Evolutionary conservation across 345 rosid genomes (phyloP).

Genomic region (Sonneratia alba): DNA sequence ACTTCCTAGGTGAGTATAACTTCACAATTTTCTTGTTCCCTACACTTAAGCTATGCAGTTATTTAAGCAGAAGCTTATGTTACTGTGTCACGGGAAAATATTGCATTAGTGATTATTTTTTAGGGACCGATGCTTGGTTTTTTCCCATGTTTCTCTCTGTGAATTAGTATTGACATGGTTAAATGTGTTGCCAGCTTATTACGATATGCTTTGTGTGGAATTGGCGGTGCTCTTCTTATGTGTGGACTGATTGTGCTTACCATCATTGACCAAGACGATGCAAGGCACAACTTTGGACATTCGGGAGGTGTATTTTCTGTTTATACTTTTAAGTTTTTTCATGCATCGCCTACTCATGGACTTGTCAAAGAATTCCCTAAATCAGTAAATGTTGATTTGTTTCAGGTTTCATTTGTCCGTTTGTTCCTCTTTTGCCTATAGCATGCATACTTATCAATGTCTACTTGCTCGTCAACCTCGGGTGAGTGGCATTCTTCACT

Average conservation of each 20-base stretch:
- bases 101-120: background rate
- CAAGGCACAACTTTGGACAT: conserved; percentile 83
- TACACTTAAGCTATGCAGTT: background rate
- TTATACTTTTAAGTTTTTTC: background rate
- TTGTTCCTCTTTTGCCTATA: conserved; percentile 88
- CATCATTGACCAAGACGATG: conserved; percentile 72
- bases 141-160: background rate
- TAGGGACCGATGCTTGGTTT: background rate
- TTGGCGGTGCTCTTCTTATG: conserved; percentile 68
- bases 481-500: conserved; percentile 40
- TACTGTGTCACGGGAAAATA: background rate
- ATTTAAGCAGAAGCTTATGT: background rate
- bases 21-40: background rate
- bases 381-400: background rate
- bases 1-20: conserved; percentile 56
- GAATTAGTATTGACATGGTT: background rate
- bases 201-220: conserved; percentile 54
- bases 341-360: background rate
- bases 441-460: conserved; percentile 74
- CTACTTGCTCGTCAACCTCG: conserved; percentile 81
- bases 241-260: conserved; percentile 61
- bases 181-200: conserved; percentile 30
- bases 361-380: background rate
- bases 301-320: conserved; percentile 54
- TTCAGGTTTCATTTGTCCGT: conserved; percentile 85